Conservation (phyloP, 1,284 basidiomycete species). For the Cerioporus squamosus region DNA sequence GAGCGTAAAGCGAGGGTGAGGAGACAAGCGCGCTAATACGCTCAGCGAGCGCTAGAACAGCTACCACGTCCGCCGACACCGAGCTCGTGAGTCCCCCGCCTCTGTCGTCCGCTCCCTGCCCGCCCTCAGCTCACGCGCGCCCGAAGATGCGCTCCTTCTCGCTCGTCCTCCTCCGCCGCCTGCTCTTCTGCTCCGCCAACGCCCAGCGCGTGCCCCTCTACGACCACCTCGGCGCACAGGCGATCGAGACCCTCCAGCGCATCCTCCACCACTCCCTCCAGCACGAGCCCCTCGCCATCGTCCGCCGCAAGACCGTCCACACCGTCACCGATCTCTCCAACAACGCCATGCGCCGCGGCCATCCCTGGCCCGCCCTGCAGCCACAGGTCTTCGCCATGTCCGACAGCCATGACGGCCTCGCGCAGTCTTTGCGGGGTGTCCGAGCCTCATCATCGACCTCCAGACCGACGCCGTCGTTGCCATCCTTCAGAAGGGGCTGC, state of each 20-base stretch:
- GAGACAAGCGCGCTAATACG: background rate
- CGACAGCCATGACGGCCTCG: constrained; percentile 43
- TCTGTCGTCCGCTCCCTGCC: background rate
- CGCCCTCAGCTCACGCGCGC: background rate
- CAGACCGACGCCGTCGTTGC: constrained; percentile 66
- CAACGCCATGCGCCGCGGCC: constrained; percentile 69
- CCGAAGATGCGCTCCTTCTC: constrained; percentile 86
- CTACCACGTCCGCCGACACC: constrained; percentile 62
- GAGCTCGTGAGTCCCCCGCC: constrained; percentile 61
- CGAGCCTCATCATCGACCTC: constrained; percentile 73
- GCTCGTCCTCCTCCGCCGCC: constrained; percentile 72
- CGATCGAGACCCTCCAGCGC: constrained; percentile 68
- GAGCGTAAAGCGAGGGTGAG: too few relatives aligned
- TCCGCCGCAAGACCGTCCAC: constrained; percentile 73
- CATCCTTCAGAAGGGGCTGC: constrained; percentile 66
- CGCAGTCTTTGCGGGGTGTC: constrained; percentile 71
- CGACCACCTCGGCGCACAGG: constrained; percentile 70
- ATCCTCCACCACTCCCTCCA: constrained; percentile 69
- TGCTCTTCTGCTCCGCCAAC: constrained; percentile 63
- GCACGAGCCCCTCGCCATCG: constrained; percentile 57
- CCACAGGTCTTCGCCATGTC: constrained; percentile 70
- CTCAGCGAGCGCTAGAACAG: background rate
- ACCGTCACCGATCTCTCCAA: constrained; percentile 76
- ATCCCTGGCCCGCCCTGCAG: constrained; percentile 80
- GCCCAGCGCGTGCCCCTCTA: constrained; percentile 55